These are phyloP conservation scores for Begonia loranthoides DNA, from an alignment of 306 rosid genomes.

Conservation along the genomic window DNA sequence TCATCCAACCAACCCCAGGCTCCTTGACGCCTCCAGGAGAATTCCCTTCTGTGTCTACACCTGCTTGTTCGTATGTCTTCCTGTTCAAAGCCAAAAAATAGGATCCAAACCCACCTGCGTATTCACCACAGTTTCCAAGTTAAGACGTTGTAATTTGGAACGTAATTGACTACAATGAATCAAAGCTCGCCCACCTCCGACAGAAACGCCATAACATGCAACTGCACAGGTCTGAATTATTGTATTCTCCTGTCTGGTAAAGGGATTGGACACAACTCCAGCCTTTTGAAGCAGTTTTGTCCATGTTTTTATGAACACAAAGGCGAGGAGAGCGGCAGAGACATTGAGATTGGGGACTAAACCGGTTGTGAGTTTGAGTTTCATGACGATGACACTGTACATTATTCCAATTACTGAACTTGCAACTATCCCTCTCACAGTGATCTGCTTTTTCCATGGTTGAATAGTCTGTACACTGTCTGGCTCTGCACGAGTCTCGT, in stretches of 20 bases:
- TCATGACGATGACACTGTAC: slow-evolving; percentile 81
- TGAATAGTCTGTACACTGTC: slow-evolving; percentile 35
- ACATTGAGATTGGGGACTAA: slow-evolving; percentile 91
- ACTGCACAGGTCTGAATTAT: slow-evolving; percentile 92
- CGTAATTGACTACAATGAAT: background rate
- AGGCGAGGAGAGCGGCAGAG: slow-evolving; percentile 92
- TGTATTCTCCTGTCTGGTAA: slow-evolving; percentile 89
- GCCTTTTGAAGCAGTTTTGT: slow-evolving; percentile 66
- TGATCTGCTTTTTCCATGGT: slow-evolving; percentile 70
- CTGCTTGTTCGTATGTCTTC: slow-evolving; percentile 78
- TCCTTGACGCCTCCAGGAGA: slow-evolving; percentile 73
- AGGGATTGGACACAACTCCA: slow-evolving; percentile 64
- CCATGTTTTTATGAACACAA: slow-evolving; percentile 76
- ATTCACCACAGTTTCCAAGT: slow-evolving; percentile 1
- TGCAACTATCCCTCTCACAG: slow-evolving; percentile 59
- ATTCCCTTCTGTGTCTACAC: slow-evolving; percentile 66
- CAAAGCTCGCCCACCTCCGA: slow-evolving; percentile 45
- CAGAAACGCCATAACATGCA: slow-evolving; percentile 85
- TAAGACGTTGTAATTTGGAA: background rate
- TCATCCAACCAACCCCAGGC: slow-evolving; percentile 91
- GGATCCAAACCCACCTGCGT: slow-evolving; percentile 92
- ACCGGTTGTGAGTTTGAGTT: slow-evolving; percentile 89
- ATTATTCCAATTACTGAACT: slow-evolving; percentile 60
- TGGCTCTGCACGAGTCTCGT: slow-evolving; percentile 25
- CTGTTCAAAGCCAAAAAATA: slow-evolving; percentile 65